Evolutionary conservation across 2,329 filamentous ascomycete species (phyloP).

Genomic region (Aspergillus bombycis): DNA sequence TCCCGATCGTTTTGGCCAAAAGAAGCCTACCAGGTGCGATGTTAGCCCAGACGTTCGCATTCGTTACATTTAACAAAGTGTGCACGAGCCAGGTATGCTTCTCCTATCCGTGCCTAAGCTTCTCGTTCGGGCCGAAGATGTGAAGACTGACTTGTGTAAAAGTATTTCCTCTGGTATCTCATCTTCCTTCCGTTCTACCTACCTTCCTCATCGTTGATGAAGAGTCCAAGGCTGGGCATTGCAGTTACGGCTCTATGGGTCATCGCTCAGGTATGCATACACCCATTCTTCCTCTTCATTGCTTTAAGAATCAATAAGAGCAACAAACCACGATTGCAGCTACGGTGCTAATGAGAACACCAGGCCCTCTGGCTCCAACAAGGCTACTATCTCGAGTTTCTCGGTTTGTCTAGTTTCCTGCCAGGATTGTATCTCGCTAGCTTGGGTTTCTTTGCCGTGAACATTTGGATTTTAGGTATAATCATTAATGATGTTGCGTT

Average conservation of each 20-base stretch:
- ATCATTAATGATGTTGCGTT: conserved; percentile 68
- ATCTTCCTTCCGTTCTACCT: conserved; percentile 91
- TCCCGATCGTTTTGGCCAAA: conserved; percentile 77
- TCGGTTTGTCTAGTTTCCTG: conserved; percentile 80
- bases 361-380: conserved; percentile 73
- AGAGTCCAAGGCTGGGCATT: conserved; percentile 63
- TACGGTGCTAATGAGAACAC: not conserved
- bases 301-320: not conserved
- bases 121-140: not conserved
- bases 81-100: conserved; percentile 87
- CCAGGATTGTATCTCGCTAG: conserved; percentile 80
- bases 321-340: not conserved
- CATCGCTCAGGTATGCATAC: conserved; percentile 60
- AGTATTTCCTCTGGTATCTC: conserved; percentile 99
- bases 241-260: conserved; percentile 74
- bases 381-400: conserved; percentile 75
- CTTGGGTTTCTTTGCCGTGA: conserved; percentile 78
- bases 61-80: conserved; percentile 98
- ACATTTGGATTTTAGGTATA: conserved; percentile 83
- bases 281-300: not conserved
- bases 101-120: not conserved
- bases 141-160: not conserved
- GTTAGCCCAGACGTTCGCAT: conserved; percentile 94
- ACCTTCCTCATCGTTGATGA: conserved; percentile 73
- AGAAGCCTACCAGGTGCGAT: conserved; percentile 80